These are phyloP conservation scores for Immersiella caudata DNA, from an alignment of 495 filamentous ascomycete species.

Conservation along the genomic window DNA sequence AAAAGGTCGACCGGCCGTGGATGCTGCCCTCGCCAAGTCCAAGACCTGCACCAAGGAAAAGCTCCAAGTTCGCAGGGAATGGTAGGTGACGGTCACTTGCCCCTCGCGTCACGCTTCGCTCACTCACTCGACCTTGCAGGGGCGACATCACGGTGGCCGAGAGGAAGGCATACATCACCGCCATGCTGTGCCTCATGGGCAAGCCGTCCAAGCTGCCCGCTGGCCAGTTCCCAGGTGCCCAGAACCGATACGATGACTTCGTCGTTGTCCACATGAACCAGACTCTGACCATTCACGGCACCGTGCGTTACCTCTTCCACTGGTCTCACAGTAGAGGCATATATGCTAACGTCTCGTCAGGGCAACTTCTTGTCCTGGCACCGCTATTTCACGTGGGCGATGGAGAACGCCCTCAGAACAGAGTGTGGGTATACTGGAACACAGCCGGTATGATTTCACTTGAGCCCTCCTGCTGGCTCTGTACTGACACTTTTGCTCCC, in stretches of 20 bases:
- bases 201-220: constrained; percentile 54
- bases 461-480: not conserved
- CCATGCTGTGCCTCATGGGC: constrained; percentile 65
- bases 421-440: constrained; percentile 70
- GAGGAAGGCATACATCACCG: constrained; percentile 62
- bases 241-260: constrained; percentile 66
- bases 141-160: constrained; percentile 51
- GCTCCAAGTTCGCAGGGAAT: constrained; percentile 51
- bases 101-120: not conserved
- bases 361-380: constrained; percentile 74
- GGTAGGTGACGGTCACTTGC: constrained; percentile 36
- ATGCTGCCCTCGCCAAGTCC: constrained; percentile 46
- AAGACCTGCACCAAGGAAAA: constrained; percentile 53
- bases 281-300: constrained; percentile 62
- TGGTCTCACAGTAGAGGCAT: not conserved
- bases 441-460: constrained; percentile 32
- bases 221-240: constrained; percentile 40
- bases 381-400: constrained; percentile 65
- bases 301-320: constrained; percentile 32
- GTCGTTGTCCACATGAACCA: constrained; percentile 68
- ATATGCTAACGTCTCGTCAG: constrained; percentile 28
- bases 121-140: constrained; percentile 40
- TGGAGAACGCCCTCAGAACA: constrained; percentile 63
- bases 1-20: constrained; percentile 43
- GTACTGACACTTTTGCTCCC: not conserved